phyloP scores from a whole-genome alignment of 768 basidiomycete species.

The Boletus vermiculosoides region DNA sequence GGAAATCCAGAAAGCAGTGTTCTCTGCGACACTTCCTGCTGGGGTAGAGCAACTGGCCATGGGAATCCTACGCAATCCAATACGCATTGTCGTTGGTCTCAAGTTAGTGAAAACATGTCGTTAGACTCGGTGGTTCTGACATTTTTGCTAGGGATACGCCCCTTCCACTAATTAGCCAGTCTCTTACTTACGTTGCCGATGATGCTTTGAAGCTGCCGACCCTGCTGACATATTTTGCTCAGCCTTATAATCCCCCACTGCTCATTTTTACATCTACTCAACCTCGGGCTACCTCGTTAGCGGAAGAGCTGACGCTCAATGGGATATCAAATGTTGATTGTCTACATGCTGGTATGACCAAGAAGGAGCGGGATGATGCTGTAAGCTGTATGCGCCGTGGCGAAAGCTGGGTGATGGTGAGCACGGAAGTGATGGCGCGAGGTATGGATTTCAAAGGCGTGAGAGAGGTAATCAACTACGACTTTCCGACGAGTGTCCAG shows the following conservation, averaged over 20 bases:
- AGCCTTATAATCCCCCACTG: constrained; percentile 86
- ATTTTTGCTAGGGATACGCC: constrained; percentile 75
- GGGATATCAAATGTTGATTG: constrained; percentile 81
- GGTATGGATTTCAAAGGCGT: constrained; percentile 98
- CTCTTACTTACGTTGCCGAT: constrained; percentile 87
- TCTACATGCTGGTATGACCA: constrained; percentile 87
- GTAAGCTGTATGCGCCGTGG: constrained; percentile 84
- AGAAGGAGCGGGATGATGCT: constrained; percentile 84
- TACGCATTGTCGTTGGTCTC: constrained; percentile 92
- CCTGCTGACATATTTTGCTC: constrained; percentile 72
- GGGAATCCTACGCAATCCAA: constrained; percentile 79
- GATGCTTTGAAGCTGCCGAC: constrained; percentile 95
- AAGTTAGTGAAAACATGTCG: constrained; percentile 57
- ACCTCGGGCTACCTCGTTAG: constrained; percentile 74
- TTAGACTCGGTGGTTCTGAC: constrained; percentile 14
- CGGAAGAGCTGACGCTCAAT: constrained; percentile 78
- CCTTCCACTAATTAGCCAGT: constrained; percentile 84
- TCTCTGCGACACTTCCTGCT: constrained; percentile 93
- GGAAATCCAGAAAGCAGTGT: constrained; percentile 79
- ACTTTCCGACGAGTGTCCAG: constrained; percentile 94
- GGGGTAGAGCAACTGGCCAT: constrained; percentile 85
- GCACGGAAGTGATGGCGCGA: constrained; percentile 96
- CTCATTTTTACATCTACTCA: constrained; percentile 92
- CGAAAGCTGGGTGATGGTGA: constrained; percentile 92
- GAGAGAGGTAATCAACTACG: constrained; percentile 92